These are phyloP conservation scores for Lithohypha guttulata DNA, from an alignment of 2,329 filamentous ascomycete genomes.

Conservation along the genomic window DNA sequence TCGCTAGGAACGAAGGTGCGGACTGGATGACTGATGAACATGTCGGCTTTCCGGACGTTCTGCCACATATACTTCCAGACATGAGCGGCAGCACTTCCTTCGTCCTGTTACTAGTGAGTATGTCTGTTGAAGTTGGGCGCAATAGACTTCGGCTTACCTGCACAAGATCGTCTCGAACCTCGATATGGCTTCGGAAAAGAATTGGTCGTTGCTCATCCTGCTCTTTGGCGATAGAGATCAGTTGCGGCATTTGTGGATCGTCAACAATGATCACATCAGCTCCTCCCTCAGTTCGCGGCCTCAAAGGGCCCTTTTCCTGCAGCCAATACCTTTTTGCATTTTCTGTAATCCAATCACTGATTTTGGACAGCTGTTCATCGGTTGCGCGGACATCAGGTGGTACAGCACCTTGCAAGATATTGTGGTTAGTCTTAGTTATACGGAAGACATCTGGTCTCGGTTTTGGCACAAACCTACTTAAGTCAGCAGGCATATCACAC, in stretches of 20 bases:
- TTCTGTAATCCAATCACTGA: constrained; percentile 60
- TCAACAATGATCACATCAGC: constrained; percentile 70
- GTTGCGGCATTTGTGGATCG: constrained; percentile 72
- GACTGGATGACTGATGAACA: constrained; percentile 76
- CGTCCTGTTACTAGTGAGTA: constrained; percentile 22
- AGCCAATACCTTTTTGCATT: constrained; percentile 71
- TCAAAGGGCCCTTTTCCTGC: constrained; percentile 54
- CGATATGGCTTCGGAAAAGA: constrained; percentile 73
- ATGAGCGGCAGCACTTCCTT: constrained; percentile 57
- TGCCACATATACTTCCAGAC: constrained; percentile 68
- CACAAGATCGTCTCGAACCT: constrained; percentile 65
- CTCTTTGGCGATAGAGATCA: constrained; percentile 65
- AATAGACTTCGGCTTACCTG: constrained; percentile 24
- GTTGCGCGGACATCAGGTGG: constrained; percentile 54
- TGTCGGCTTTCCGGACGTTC: constrained; percentile 57
- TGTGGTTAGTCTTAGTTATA: constrained; percentile 80
- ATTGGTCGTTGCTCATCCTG: constrained; percentile 62
- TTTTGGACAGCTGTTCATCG: constrained; percentile 48
- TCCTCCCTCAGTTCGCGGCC: constrained; percentile 54
- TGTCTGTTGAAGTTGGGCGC: not conserved
- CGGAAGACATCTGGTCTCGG: constrained; percentile 69
- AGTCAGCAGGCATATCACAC: no score
- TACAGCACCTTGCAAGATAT: constrained; percentile 73
- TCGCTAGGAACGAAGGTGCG: constrained; percentile 60
- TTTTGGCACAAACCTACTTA: constrained; percentile 63